Conservation (phyloP, 768 basidiomycete species). For the Collybia sp. region DNA sequence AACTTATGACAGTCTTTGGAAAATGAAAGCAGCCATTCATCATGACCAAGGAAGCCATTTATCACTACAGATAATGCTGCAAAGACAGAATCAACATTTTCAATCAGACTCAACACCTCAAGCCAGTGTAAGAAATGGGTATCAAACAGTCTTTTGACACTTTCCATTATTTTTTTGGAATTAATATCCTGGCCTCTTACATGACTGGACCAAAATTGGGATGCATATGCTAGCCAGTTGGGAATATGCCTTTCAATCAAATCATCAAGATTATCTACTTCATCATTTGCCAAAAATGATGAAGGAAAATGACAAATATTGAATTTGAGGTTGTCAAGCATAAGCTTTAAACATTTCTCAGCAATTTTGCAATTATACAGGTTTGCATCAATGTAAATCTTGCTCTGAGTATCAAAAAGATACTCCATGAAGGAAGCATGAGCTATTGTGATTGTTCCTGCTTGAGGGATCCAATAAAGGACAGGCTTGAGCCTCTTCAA, state of each 20-base stretch:
- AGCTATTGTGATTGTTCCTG: too few relatives aligned
- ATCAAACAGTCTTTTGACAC: slow-evolving; percentile 1
- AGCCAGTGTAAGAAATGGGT: too few relatives aligned
- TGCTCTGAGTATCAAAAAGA: background rate
- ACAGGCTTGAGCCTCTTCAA: background rate
- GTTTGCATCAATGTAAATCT: background rate
- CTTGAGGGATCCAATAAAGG: too few relatives aligned
- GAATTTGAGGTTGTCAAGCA: slow-evolving; percentile 7
- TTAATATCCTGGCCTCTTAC: background rate
- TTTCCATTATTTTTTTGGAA: background rate
- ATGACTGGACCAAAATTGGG: slow-evolving; percentile 7
- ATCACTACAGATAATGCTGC: background rate
- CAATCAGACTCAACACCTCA: too few relatives aligned
- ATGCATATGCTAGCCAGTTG: too few relatives aligned
- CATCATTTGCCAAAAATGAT: slow-evolving; percentile 6
- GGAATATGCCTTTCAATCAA: too few relatives aligned
- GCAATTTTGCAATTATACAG: background rate
- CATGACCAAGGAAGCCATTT: background rate
- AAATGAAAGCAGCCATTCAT: background rate
- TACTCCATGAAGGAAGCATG: too few relatives aligned
- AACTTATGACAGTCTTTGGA: too few relatives aligned
- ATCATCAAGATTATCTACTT: background rate
- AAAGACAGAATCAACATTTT: background rate
- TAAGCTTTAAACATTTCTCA: slow-evolving; percentile 1
- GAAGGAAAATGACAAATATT: slow-evolving; percentile 10